phyloP scores from a whole-genome alignment of 2,329 filamentous ascomycete species.

The Xylaria sp. region DNA sequence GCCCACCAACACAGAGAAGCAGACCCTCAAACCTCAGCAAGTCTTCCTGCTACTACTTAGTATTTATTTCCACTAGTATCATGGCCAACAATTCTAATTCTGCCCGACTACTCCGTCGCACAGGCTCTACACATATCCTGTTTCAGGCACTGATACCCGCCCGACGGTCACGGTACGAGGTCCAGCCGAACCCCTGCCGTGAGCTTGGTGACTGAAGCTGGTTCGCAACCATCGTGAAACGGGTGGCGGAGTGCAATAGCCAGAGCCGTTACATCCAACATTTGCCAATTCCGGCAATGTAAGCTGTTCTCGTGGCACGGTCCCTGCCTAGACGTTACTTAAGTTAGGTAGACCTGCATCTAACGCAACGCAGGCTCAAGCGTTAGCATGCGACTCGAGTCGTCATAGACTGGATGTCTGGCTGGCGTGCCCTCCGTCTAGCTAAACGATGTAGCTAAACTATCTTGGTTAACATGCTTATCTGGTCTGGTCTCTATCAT shows the following conservation, averaged over 20 bases:
- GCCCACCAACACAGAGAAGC: no score
- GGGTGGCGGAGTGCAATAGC: constrained; percentile 19
- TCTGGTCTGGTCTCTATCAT: not conserved
- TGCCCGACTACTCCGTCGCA: not conserved
- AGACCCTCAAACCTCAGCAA: not conserved
- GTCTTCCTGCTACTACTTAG: not conserved
- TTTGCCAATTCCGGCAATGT: constrained; percentile 33
- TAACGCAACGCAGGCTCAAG: not conserved
- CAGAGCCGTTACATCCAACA: not conserved
- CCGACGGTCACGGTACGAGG: no score
- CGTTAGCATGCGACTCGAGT: constrained; percentile 20
- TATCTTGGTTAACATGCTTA: not conserved
- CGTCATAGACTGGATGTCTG: constrained; percentile 32
- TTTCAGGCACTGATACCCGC: constrained; percentile 9
- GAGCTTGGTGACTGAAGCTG: constrained; percentile 2
- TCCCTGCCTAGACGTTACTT: constrained; percentile 8
- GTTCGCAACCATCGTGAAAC: constrained; percentile 26
- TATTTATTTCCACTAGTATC: no score
- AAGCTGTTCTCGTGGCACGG: not conserved
- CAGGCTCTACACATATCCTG: not conserved
- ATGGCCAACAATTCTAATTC: not conserved
- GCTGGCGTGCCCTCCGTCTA: no score
- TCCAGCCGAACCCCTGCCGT: not conserved
- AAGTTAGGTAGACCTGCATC: constrained; percentile 6
- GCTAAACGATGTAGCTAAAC: not conserved